phyloP scores from a whole-genome alignment of 2,329 filamentous ascomycete species.

The Hymenoscyphus salicellus region DNA sequence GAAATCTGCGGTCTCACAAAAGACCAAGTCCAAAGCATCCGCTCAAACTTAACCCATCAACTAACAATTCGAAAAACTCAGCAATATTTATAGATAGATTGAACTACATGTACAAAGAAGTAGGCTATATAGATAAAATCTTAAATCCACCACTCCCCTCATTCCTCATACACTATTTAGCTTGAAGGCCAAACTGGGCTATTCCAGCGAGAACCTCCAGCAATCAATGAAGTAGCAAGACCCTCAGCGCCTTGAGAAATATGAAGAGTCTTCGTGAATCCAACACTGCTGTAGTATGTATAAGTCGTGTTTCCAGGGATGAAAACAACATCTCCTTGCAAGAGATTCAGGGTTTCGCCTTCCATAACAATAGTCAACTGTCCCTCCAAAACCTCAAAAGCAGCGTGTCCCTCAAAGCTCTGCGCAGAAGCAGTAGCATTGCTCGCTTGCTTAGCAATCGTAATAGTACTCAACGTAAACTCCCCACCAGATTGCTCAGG shows the following conservation, averaged over 20 bases:
- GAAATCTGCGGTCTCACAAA: constrained; percentile 56
- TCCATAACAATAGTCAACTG: constrained; percentile 37
- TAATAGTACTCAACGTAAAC: constrained; percentile 46
- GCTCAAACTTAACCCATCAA: constrained; percentile 44
- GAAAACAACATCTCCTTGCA: constrained; percentile 41
- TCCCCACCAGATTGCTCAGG: constrained; percentile 40
- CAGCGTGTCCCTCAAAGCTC: constrained; percentile 35
- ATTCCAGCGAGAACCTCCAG: constrained; percentile 16
- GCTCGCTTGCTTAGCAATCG: constrained; percentile 32
- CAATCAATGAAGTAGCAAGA: constrained; percentile 23
- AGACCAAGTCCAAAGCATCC: constrained; percentile 52
- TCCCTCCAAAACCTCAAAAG: constrained; percentile 42
- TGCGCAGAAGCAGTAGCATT: constrained; percentile 27
- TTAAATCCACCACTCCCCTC: neutral
- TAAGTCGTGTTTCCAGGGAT: constrained; percentile 37
- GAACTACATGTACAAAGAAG: neutral
- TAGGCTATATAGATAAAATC: neutral
- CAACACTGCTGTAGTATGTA: constrained; percentile 36
- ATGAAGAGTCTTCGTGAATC: constrained; percentile 25
- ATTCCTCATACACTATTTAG: neutral
- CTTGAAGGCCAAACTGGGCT: constrained; percentile 23
- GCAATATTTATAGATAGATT: constrained; percentile 8
- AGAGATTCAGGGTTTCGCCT: constrained; percentile 32
- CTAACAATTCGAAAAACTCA: constrained; percentile 16
- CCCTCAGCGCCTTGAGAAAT: constrained; percentile 19